Evolutionary conservation across 371 early-diverging fungal genomes (phyloP).

Genomic region (Mucor indicus): DNA sequence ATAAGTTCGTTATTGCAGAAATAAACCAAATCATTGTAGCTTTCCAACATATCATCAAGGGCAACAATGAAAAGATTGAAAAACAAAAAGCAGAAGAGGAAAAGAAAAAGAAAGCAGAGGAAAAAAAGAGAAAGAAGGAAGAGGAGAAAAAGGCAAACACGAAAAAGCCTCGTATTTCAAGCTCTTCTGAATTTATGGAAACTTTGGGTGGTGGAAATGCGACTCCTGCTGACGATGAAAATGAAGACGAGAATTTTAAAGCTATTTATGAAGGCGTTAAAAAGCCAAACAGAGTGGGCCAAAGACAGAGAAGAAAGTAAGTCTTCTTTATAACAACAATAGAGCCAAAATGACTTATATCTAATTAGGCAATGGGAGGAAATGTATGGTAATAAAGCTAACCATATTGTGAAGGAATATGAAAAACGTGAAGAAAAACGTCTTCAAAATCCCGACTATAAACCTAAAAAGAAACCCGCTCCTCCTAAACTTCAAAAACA

Average conservation of each 20-base stretch:
- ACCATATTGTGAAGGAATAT: slow-evolving; percentile 27
- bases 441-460: slow-evolving; percentile 19
- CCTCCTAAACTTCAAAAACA: not conserved
- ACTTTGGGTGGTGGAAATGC: slow-evolving; percentile 18
- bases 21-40: slow-evolving; percentile 13
- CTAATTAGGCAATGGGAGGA: slow-evolving; percentile 35
- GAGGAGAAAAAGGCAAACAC: slow-evolving; percentile 5
- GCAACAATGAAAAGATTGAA: slow-evolving; percentile 18
- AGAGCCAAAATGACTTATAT: not conserved
- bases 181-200: slow-evolving; percentile 33
- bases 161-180: slow-evolving; percentile 3
- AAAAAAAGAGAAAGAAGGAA: slow-evolving; percentile 12
- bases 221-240: not conserved
- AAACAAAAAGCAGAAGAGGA: slow-evolving; percentile 5
- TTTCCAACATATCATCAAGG: slow-evolving; percentile 19
- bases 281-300: slow-evolving; percentile 42
- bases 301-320: slow-evolving; percentile 43
- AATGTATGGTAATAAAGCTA: slow-evolving; percentile 40
- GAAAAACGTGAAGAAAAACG: slow-evolving; percentile 30
- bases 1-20: slow-evolving; percentile 23
- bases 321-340: not conserved
- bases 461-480: slow-evolving; percentile 17
- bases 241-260: slow-evolving; percentile 28
- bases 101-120: slow-evolving; percentile 5
- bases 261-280: slow-evolving; percentile 37